Evolutionary conservation across 179 eudicot species (phyloP), one percentile per base, ranked within the genome.

Genomic region (Silene noctiflora): DNA sequence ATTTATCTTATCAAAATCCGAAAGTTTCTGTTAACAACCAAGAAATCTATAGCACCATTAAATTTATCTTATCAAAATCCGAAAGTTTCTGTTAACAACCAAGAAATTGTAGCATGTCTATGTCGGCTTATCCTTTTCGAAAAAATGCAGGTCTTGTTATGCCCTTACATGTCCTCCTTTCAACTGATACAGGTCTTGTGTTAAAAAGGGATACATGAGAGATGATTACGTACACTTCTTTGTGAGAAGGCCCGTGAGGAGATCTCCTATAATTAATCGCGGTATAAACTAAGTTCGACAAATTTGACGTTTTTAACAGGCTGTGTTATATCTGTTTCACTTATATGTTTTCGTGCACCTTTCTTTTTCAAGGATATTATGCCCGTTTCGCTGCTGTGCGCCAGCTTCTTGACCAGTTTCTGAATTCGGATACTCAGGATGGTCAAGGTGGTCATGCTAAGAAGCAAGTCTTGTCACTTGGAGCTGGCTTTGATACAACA

Each of bases 401-500:
- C 66, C 88, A 91, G 87, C 87, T 93, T 81, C 94, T 95, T n/a
- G 66, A 81, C 79, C 89, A 95, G 82, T 95, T 92, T 86, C 91
- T 95, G 39, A 79, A 76, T 75, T 86, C 88, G 84, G 89, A 79
- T 65, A 55, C 72, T 60, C 76, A 78, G 70, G 20, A 21, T n/a
- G 85, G 64, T 35, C 86, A 79, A 73, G 87, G 80, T 60, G 64
- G 67, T 53, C 79, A 80, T 53, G 67, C 70, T 42, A 94, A 86
- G 85, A 95, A 91, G 89, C 99, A 95, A 86, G 87, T 95, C 73
- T 76, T 95, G 76, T 95, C 99, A 19, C 89, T 95, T 72, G 99
- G 97, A 79, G 97, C 99, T 71, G 97, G 97, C 75, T 95, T 95
- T 85, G 99, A 95, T 83, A 95, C 99, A n/a, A 95, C 97, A 59